Evolutionary conservation across 768 basidiomycete species (phyloP), one percentile per base, ranked within the genome.

Genomic region (Tulasnella sp.): DNA sequence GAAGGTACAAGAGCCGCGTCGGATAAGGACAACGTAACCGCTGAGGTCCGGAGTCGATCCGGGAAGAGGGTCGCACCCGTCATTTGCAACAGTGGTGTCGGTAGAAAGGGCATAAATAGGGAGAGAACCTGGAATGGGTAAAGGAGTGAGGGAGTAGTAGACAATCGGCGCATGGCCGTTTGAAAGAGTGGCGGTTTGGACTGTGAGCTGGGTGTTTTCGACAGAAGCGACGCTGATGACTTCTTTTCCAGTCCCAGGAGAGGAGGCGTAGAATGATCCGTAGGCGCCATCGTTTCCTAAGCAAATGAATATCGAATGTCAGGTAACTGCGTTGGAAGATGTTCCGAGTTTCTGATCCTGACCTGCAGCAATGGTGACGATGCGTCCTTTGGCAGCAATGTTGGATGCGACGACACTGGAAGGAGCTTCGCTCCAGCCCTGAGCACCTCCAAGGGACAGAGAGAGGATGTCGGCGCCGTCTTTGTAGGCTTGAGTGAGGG

Each of bases 381-480:
- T 87, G 82, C 88, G 90, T 9, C 93, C 92, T 28, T 86, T 85
- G n/a, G 40, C 41, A 1, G 90, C 89, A 54, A 94, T 89, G 73
- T 91, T 86, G 82, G 89, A 90, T 1, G 91, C 89, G 4, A 93
- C 87, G 1, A 93, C 91, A 16, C 41, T 28, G 20, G 76, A 50
- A 14, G 76, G 76, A 50, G 76, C 76, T 58, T 77, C 76, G 9
- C 42, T 50, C 76, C 50, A 77, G 37, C 76, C 76, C 22, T 40
- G 37, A 22, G 79, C 64, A 18, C 80, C 69, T 50, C 80, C 79
- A 50, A 81, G 81, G 7, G 80, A 81, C 12, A 81, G 34, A 34
- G 74, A 81, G 34, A 81, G 28, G 31, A 81, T 69, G 80, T 81
- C 28, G 40, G 46, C 50, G 20, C 79, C 73, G 41, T 81, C 81